Evolutionary conservation across 805 yeast genomes (phyloP).

Genomic region (Candida sonorensis): DNA sequence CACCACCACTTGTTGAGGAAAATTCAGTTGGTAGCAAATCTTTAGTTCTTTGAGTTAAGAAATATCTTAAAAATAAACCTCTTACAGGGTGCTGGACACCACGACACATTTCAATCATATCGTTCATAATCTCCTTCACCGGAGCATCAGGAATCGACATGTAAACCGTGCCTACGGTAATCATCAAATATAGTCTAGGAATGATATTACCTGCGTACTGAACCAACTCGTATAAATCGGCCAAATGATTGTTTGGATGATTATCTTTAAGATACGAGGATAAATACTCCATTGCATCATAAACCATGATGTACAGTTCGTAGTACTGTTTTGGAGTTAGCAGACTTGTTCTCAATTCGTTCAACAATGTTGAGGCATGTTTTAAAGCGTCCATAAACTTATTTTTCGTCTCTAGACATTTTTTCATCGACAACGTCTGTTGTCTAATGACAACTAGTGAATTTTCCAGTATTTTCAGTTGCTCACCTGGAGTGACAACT

Average conservation of each 20-base stretch:
- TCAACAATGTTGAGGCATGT: conserved; percentile 75
- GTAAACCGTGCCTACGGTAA: conserved; percentile 88
- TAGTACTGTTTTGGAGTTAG: conserved; percentile 89
- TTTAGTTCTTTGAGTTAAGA: conserved; percentile 77
- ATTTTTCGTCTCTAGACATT: conserved; percentile 55
- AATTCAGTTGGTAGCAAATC: conserved; percentile 43
- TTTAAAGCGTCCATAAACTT: conserved; percentile 82
- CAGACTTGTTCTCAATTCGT: conserved; percentile 70
- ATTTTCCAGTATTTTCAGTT: conserved; percentile 31
- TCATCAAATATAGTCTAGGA: conserved; percentile 90
- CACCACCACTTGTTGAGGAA: too few species aligned
- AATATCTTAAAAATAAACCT: conserved; percentile 86
- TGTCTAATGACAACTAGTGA: conserved; percentile 50
- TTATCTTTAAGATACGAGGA: conserved; percentile 58
- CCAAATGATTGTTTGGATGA: conserved; percentile 66
- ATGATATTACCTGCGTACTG: conserved; percentile 92
- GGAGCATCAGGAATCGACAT: conserved; percentile 77
- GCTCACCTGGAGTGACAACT: conserved; percentile 19
- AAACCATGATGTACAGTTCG: conserved; percentile 78
- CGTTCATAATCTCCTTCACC: conserved; percentile 78
- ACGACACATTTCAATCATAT: conserved; percentile 95
- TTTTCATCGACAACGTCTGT: conserved; percentile 71
- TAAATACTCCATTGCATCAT: conserved; percentile 71
- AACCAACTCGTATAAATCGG: conserved; percentile 89
- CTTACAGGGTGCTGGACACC: conserved; percentile 95